Base-by-base conservation (phyloP, 2,329 filamentous ascomycete species). In the Clathrospora elynae region DNA sequence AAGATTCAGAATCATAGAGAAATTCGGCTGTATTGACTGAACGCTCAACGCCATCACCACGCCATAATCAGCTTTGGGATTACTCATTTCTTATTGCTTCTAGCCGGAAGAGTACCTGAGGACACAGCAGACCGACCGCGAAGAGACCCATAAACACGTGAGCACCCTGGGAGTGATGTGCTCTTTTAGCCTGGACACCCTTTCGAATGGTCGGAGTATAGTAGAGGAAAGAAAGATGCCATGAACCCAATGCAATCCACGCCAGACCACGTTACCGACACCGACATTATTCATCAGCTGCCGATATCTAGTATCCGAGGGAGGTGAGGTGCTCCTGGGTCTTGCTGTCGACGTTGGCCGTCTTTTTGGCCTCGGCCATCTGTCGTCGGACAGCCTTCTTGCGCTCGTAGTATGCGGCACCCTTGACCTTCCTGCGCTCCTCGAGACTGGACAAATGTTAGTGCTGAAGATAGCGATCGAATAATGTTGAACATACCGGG, bases 341-440 rank as follows among this genome's bases (percentile, higher is more conserved):
- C 84, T 93, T 90, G 74, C 82, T 79, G 79, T 92, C 86, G 76
- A 92, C 84, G 74, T 83, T 85, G 66, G 90, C 89, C 76, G 81
- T 88, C 87, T 92, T 92, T 86, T 95, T 87, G 68, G 92, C 91
- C 74, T 96, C 88, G 66, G 85, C 81, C 68, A 96, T 80, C 81
- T 95, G 89, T 83, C 87, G 88, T 75, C 87, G 84, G 67, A 88
- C 88, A 66, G 90, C 84, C 90, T 95, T 96, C 93, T 97, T 99
- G 85, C 91, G 90, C 84, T 95, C 91, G 85, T 97, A 97, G 88
- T 96, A 99, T 75, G 93, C 93, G 67, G 88, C 85, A 73, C 90
- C 87, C 90, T 97, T 99, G 78, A 95, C 92, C 85, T 99, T 99
- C 83, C 93, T 89, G 79, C 92, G 86, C 85, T 99, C 93, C 85